Evolutionary conservation across 768 basidiomycete species (phyloP).

Genomic region (Scleroderma bovista): DNA sequence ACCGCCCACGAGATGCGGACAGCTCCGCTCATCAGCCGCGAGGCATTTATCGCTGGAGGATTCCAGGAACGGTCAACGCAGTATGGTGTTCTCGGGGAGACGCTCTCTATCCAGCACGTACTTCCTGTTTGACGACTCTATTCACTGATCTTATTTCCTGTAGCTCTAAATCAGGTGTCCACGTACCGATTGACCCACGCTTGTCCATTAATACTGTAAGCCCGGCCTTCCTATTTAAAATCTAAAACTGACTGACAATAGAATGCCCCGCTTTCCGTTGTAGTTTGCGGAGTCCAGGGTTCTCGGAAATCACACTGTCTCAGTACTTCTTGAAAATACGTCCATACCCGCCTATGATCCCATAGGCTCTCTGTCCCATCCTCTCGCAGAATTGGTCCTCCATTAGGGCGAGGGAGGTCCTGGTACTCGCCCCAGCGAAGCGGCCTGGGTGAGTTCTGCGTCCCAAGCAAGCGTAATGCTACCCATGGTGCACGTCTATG

Average conservation of each 20-base stretch:
- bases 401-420: conserved; percentile 67
- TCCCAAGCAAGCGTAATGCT: conserved; percentile 27
- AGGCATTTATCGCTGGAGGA: conserved; percentile 36
- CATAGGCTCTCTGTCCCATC: conserved; percentile 47
- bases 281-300: conserved; percentile 74
- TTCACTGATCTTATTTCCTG: conserved; percentile 9
- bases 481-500: conserved; percentile 43
- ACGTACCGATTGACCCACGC: conserved; percentile 39
- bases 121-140: neutral
- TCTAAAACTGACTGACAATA: conserved; percentile 17
- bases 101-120: conserved; percentile 41
- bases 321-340: conserved; percentile 65
- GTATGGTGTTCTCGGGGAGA: conserved; percentile 58
- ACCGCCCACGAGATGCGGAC: conserved; percentile 33
- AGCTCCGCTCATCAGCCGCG: conserved; percentile 48
- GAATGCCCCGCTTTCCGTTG: conserved; percentile 70
- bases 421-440: conserved; percentile 54
- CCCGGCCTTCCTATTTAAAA: neutral
- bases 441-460: conserved; percentile 51
- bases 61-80: conserved; percentile 37
- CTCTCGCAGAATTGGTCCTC: conserved; percentile 58
- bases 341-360: conserved; percentile 44
- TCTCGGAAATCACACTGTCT: conserved; percentile 73
- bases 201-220: conserved; percentile 66
- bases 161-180: conserved; percentile 27